Evolutionary conservation across 192 early-diverging fungal genomes (phyloP), one percentile per base, ranked within the genome.

Genomic region (Backusella morwellensis): DNA sequence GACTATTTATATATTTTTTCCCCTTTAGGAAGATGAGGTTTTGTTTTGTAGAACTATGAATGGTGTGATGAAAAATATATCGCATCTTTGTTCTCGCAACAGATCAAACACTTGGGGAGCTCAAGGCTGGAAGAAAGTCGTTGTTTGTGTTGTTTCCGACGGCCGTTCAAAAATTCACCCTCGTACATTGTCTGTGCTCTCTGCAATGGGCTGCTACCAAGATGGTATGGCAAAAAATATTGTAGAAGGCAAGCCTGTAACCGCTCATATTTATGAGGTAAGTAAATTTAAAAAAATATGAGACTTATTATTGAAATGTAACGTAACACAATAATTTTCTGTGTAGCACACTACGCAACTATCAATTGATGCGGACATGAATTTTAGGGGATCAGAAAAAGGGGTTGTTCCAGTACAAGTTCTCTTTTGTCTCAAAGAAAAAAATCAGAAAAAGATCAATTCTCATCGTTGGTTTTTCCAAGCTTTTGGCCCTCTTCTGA

Each of bases 31-130:
- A 87, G 96, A 97, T 84, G 94, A 97, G 78, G 81, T 92, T 35
- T 84, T 97, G 70, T 98, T 98, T 83, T 92, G 90, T 80, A 91
- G 95, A 77, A 94, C 97, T 1, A 96, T 97, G 91, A 79, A 90
- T 44, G 92, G 93, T 4, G 90, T 97, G 34, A 91, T 93, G 88
- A 93, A 94, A 81, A 98, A 98, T 88, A 95, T 95, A 81, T 80
- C 86, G 0, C 88, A 95, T 73, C 75, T 95, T 35, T 93, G 91
- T 80, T 87, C 86, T 23, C 88, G 88, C 26, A 85, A 84, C 9
- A 83, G 88, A 54, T 91, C 90, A 44, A 82, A 84, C 36, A 90
- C 84, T 8, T 94, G 92, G 92, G 92, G 92, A 21, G 79, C 83
- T 21, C 81, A 91, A 35, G 90, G 90, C 5, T 95, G 94, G 94